Conservation (phyloP, 345 rosid species). For the Eucalyptus polyanthemos region DNA sequence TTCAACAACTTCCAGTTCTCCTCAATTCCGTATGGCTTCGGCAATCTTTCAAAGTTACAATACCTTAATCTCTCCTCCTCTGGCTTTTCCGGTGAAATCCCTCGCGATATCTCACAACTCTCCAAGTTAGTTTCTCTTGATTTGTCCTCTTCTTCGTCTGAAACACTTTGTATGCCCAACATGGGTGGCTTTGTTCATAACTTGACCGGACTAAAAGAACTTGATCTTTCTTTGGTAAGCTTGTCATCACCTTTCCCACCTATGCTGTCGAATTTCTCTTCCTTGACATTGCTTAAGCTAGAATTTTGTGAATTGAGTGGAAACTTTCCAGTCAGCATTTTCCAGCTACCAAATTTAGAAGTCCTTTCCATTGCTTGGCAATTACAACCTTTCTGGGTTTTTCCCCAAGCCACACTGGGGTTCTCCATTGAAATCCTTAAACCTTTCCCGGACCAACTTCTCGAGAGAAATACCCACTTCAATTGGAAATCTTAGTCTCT, state of each 20-base stretch:
- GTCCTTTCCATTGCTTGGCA: fast-evolving
- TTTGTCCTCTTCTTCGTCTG: fast-evolving
- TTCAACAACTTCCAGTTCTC: background rate
- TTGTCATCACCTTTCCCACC: background rate
- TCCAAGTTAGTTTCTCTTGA: background rate
- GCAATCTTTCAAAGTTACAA: background rate
- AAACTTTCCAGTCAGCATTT: background rate
- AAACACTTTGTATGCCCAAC: fast-evolving
- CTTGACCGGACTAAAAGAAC: background rate
- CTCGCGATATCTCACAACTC: background rate
- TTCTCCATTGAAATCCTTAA: background rate
- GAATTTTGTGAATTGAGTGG: background rate
- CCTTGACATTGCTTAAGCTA: background rate
- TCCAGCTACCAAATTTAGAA: background rate
- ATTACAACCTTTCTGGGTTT: background rate
- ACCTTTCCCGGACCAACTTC: background rate
- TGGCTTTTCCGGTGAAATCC: background rate
- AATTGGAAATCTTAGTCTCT: background rate
- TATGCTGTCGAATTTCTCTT: background rate
- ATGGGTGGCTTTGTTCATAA: background rate
- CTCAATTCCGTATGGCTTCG: background rate
- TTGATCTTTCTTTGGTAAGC: background rate
- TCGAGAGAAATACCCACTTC: background rate
- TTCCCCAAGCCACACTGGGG: background rate
- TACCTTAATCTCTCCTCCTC: background rate